These are phyloP conservation scores for Linderina pennispora DNA, from an alignment of 192 early-diverging fungal species.

Conservation along the genomic window DNA sequence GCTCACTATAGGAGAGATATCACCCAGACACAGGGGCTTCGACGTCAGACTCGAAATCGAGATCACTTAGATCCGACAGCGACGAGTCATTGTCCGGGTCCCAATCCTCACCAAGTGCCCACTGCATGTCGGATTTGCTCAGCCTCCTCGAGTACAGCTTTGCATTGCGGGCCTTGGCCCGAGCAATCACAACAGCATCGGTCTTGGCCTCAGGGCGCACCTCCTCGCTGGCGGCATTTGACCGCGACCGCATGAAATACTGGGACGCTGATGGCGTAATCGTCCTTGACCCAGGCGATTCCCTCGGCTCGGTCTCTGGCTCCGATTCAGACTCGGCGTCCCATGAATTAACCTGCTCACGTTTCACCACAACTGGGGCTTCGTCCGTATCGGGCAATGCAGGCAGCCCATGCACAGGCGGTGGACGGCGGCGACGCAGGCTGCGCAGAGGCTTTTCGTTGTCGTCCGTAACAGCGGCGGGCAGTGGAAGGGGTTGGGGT, in stretches of 20 bases:
- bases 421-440: neutral
- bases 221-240: constrained; percentile 41
- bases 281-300: neutral
- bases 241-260: constrained; percentile 39
- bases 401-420: neutral
- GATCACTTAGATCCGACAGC: constrained; percentile 29
- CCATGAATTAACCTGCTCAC: neutral
- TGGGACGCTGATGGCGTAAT: constrained; percentile 14
- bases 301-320: neutral
- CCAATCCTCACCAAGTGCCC: constrained; percentile 46
- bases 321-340: neutral
- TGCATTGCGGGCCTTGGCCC: constrained; percentile 24
- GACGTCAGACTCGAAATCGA: constrained; percentile 10
- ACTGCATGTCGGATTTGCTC: constrained; percentile 43
- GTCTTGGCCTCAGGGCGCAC: constrained; percentile 43
- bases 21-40: no score
- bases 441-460: constrained; percentile 6
- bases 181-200: constrained; percentile 29
- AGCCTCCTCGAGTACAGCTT: constrained; percentile 37
- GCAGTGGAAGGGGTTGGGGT: neutral
- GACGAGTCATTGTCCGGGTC: constrained; percentile 40
- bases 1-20: no score
- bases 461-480: no score
- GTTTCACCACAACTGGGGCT: neutral
- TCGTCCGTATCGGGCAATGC: neutral